Evolutionary conservation across 805 yeast species (phyloP), one percentile per base, ranked within the genome.

Genomic region (Zygosaccharomyces rouxii): DNA sequence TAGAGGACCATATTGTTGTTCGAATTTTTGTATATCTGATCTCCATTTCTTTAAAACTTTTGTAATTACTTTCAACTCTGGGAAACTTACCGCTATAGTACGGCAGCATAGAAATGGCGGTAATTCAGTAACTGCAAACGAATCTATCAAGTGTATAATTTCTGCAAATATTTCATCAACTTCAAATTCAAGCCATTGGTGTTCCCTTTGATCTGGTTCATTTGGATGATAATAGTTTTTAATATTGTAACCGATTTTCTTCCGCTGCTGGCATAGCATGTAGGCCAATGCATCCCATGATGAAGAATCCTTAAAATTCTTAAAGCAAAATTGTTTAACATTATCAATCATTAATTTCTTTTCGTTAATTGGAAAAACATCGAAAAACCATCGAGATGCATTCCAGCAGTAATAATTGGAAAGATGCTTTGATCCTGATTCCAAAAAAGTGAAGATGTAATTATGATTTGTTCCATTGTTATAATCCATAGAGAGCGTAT

Each of bases 391-490:
- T 25, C 65, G 56, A 7, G 62, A 42, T n/a, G 70, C 62, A 46
- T 66, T 63, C 74, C 75, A 72, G 5, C 73, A 64, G 46, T 72
- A 72, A 45, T 70, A 72, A 47, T 71, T 72, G 0, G 71, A 60
- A 16, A 58, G 52, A 49, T 72, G 76, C 4, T 58, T 44, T 7
- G 51, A 49, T 1, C 67, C 72, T 1, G 74, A 63, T 5, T 38
- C 39, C 1, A 63, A 18, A 9, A 66, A 57, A 0, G 64, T 54
- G 1, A 49, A 21, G 5, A 55, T 33, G 38, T 57, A 59, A 5
- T 54, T 41, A 3, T 51, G 11, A 3, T 31, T 19, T 5, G 26
- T 29, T 7, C 14, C 18, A 7, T 19, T 11, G 19, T 28, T 28
- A 3, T n/a, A 10, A 4, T 38, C 38, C 21, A 22, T 21, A 5